phyloP scores from a whole-genome alignment of 257 asterid genomes.

The Nyctanthes arbortristis region DNA sequence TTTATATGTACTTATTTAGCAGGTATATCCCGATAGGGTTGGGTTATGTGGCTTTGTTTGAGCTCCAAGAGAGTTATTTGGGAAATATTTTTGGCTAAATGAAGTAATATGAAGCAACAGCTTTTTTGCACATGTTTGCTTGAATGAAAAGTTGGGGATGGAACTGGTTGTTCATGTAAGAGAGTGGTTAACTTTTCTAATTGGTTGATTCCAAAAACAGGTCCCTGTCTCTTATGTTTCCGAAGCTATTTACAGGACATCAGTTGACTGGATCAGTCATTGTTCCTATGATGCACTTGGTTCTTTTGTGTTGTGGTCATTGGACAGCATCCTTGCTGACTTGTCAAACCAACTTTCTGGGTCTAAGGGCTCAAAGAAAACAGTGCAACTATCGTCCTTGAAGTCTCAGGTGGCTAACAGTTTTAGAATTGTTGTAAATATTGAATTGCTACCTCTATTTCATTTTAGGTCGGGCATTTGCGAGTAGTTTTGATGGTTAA shows the following conservation, averaged over 20 bases:
- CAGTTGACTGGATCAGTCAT: conserved; percentile 45
- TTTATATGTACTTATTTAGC: too few relatives aligned
- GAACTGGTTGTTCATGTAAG: too few relatives aligned
- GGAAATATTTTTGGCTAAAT: too few relatives aligned
- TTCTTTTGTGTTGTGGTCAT: conserved; percentile 35
- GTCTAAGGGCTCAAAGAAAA: conserved; percentile 29
- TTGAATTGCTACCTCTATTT: background rate
- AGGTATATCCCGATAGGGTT: too few relatives aligned
- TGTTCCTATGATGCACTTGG: conserved; percentile 37
- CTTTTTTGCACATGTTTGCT: too few relatives aligned
- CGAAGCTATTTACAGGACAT: conserved; percentile 40
- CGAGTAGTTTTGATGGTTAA: background rate
- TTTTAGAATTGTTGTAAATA: background rate
- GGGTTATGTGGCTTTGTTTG: too few relatives aligned
- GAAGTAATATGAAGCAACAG: too few relatives aligned
- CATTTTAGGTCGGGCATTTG: background rate
- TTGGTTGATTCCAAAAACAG: conserved; percentile 24
- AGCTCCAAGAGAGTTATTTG: too few relatives aligned
- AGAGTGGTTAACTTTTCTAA: too few relatives aligned
- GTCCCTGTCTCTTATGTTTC: conserved; percentile 37
- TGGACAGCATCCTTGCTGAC: conserved; percentile 35
- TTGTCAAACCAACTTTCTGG: conserved; percentile 38
- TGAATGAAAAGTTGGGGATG: too few relatives aligned
- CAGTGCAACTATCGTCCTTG: conserved; percentile 30
- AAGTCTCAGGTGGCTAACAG: conserved; percentile 36